Evolutionary conservation across 2,329 filamentous ascomycete species (phyloP).

Genomic region (Ceratocystis huliohia): DNA sequence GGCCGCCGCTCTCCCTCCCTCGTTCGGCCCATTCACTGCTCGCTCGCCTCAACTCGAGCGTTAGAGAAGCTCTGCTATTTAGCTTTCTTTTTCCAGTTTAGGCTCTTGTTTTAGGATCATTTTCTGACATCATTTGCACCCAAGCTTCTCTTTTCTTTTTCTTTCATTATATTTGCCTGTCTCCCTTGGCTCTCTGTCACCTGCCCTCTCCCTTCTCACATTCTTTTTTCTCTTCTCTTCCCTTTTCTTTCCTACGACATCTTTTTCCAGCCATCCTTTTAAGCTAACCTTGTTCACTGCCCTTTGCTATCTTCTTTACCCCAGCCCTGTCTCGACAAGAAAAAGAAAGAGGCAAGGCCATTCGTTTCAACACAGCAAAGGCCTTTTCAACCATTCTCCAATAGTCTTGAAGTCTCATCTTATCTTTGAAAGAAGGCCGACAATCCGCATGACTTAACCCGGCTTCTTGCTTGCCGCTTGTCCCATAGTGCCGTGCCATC

Average conservation of each 20-base stretch:
- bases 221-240: neutral
- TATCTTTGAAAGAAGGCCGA: neutral
- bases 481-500: neutral
- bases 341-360: neutral
- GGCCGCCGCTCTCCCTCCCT: neutral
- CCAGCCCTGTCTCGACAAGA: neutral
- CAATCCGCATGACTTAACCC: neutral
- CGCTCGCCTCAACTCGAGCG: neutral
- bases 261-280: neutral
- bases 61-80: neutral
- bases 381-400: neutral
- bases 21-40: neutral
- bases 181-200: neutral
- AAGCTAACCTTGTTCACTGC: neutral
- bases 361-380: neutral
- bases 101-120: neutral
- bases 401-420: neutral
- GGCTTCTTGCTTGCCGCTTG: neutral
- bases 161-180: neutral
- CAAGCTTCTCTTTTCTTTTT: neutral
- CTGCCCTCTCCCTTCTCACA: neutral
- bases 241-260: neutral
- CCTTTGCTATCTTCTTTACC: neutral
- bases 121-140: neutral
- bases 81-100: slow-evolving; percentile 1